These are phyloP conservation scores for Coix lacrymajobi DNA, from an alignment of 176 grass and related monocot species.

Conservation along the genomic window DNA sequence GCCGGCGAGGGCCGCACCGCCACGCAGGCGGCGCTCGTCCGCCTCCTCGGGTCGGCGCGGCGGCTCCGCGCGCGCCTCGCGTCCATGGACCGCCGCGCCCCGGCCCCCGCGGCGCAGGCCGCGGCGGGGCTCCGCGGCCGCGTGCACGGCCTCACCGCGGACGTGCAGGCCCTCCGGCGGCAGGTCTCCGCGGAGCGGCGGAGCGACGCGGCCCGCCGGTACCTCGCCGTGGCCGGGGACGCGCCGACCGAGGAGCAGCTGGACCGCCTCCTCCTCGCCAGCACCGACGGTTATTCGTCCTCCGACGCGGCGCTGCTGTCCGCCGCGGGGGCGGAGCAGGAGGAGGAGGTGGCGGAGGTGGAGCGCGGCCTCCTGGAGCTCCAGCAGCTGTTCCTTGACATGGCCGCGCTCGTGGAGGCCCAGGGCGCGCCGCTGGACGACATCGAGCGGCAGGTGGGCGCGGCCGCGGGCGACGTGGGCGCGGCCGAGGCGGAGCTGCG, in stretches of 20 bases:
- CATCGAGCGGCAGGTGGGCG: conserved; percentile 55
- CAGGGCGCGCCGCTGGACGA: conserved; percentile 53
- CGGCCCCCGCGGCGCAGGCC: conserved; percentile 33
- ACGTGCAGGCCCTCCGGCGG: conserved; percentile 42
- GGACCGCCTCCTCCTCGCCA: conserved; percentile 41
- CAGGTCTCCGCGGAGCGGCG: conserved; percentile 49
- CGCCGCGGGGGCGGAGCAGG: conserved; percentile 35
- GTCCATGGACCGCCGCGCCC: conserved; percentile 40
- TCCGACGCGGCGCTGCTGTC: conserved; percentile 38
- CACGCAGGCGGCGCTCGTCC: conserved; percentile 44
- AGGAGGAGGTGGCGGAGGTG: conserved; percentile 46
- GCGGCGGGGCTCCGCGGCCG: conserved; percentile 40
- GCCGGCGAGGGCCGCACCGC: conserved; percentile 13
- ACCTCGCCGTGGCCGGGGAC: conserved; percentile 65
- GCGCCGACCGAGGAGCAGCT: conserved; percentile 51
- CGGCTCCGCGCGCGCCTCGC: conserved; percentile 37
- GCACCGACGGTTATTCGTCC: neutral
- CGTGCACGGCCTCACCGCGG: conserved; percentile 52
- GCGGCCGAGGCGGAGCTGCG: conserved; percentile 36
- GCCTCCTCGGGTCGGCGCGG: conserved; percentile 33
- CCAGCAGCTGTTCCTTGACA: conserved; percentile 87
- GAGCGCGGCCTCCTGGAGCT: conserved; percentile 68
- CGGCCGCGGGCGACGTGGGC: conserved; percentile 40
- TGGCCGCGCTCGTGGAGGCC: conserved; percentile 61
- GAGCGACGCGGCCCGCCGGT: conserved; percentile 48